Evolutionary conservation across 129 eudicot genomes (phyloP).

Genomic region (Glebionis coronaria): DNA sequence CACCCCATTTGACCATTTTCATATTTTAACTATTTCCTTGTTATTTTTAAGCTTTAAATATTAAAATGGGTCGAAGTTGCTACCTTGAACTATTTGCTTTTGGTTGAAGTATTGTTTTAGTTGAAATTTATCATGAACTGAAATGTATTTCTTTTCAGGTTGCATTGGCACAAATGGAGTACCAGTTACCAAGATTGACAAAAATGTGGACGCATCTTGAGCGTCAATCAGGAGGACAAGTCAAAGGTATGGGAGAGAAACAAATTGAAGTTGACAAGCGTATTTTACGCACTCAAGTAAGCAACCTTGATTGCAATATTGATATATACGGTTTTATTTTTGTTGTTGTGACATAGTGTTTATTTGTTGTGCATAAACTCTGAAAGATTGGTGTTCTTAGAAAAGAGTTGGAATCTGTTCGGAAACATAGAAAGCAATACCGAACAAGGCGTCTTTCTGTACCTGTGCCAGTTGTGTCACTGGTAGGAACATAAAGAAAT

Average conservation of each 20-base stretch:
- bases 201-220: slow-evolving; percentile 99
- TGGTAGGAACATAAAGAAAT: slow-evolving; percentile 41
- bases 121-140: slow-evolving; percentile 1
- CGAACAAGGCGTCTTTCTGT: slow-evolving; percentile 69
- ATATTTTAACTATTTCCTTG: no score
- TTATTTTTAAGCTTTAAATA: no score
- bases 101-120: background rate
- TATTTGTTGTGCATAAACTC: background rate
- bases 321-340: background rate
- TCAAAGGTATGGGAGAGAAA: slow-evolving; percentile 99
- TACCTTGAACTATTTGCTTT: background rate
- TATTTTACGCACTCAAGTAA: slow-evolving; percentile 88
- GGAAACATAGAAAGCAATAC: slow-evolving; percentile 90
- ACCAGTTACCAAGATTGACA: slow-evolving; percentile 86
- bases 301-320: slow-evolving; percentile 24
- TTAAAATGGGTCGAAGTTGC: no score
- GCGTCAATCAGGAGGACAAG: slow-evolving; percentile 98
- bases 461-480: slow-evolving; percentile 90
- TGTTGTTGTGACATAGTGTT: background rate
- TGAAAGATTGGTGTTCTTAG: slow-evolving; percentile 76
- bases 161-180: slow-evolving; percentile 95
- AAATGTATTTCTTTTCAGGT: slow-evolving; percentile 43
- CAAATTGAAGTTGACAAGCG: slow-evolving; percentile 99
- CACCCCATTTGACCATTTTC: no score
- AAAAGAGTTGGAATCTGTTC: slow-evolving; percentile 86